Base-by-base conservation (phyloP, 495 filamentous ascomycete species). In the Glarea lozoyensis region DNA sequence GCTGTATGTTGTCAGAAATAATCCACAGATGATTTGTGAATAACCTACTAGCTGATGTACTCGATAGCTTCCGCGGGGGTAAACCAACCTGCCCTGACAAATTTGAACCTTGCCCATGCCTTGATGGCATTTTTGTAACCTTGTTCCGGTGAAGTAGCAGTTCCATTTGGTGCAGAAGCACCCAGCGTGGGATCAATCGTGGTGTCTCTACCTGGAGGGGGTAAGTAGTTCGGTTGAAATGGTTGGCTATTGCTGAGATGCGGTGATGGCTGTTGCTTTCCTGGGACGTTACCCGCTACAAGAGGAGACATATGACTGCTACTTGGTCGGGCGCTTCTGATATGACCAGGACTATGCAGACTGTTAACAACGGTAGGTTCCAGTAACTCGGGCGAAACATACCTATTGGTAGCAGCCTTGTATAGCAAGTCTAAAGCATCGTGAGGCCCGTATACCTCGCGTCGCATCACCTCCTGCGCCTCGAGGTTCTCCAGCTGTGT, bases 71-170 rank as follows among this genome's bases (percentile, higher is more conserved):
- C 92, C 50, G 81, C 76, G 1, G 90, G 86, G 0, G 88, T 94
- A 54, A 98, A 89, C 92, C 92, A 98, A 16, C 92, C 92, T 6
- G 86, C 88, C 38, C 86, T 82, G 15, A 97, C 90, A 60, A 97
- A 96, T 42, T 88, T 78, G 54, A 93, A 81, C 50, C 86, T 75
- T 9, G 83, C 81, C 92, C 92, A 98, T 9, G 85, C 84, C 52
- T 79, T 82, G 40, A 95, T 58, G 4, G 87, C 86, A 46, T 86
- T 79, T 24, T 66, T 59, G 46, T 75, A 73, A n/a, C 72, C 72
- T 6, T 62, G 66, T 23, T 75, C 72, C 25, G 62, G 38, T 19
- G 50, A 54, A 21, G 55, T 51, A 22, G 65, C 63, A 4, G 38
- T 19, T 16, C 29, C 25, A 18, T 39, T 36, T n/a, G 29, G 10